Evolutionary conservation across 1,284 basidiomycete species (phyloP), one percentile per base, ranked within the genome.

Genomic region (Austroboletus niveus): DNA sequence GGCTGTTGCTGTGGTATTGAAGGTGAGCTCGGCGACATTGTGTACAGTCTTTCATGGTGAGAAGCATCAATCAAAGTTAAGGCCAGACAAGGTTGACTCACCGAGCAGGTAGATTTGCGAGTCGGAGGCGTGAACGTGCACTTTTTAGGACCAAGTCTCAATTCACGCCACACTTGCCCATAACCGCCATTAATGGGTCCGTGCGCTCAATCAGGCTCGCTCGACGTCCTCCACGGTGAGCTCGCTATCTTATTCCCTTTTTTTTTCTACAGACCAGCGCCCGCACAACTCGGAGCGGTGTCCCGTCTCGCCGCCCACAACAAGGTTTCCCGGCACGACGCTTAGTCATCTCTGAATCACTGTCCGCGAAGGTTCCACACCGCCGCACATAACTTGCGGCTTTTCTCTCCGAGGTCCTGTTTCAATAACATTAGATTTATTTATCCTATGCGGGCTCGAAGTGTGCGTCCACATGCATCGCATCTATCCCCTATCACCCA

Each of bases 41-140:
- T 15, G 38, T 17, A 8, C 12, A 8, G 7, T 5, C 5, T 6
- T 35, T 35, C 34, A 35, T 35, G 10, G 15, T 10, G 34, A 34
- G 32, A 14, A 34, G 32, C 10, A 34, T 35, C 34, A 71, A 75
- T 73, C 77, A 79, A 77, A 81, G 78, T 79, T 79, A 73, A 72
- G 70, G 66, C 72, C 67, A 69, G 65, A 74, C 69, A 80, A 78
- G 77, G 78, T 81, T 80, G 76, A 73, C 79, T 77, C 72, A 80
- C 79, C 79, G 78, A 75, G 68, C 69, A 69, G 72, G 69, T 71
- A 73, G 70, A 75, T 74, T 75, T 75, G 75, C 72, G 75, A 73
- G 75, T 74, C 73, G 74, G 71, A 75, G 73, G 70, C 71, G 73
- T 61, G 63, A 59, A 68, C 72, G 72, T 77, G 58, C 55, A 47